These are phyloP conservation scores for Penicillium italicum DNA, from an alignment of 2,329 filamentous ascomycete species.

Conservation along the genomic window DNA sequence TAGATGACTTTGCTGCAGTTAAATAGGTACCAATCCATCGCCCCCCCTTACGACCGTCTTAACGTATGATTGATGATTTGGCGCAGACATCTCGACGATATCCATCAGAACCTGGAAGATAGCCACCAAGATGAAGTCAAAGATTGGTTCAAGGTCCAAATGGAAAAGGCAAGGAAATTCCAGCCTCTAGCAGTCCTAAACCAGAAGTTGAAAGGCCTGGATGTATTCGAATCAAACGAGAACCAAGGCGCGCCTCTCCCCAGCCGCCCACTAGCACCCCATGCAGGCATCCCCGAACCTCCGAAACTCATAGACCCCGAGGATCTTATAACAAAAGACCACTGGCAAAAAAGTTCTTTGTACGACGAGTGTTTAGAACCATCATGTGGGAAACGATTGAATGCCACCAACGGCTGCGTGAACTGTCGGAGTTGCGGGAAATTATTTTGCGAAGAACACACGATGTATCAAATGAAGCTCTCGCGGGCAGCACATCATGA, in stretches of 20 bases:
- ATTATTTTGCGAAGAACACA: constrained; percentile 94
- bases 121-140: constrained; percentile 91
- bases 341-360: constrained; percentile 78
- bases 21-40: constrained; percentile 60
- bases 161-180: constrained; percentile 87
- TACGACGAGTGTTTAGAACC: constrained; percentile 85
- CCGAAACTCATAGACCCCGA: constrained; percentile 66
- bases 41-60: not conserved
- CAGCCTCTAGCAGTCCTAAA: constrained; percentile 88
- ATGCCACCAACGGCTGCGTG: constrained; percentile 74
- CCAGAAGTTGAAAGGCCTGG: constrained; percentile 86
- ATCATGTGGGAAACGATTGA: constrained; percentile 74
- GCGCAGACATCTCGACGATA: constrained; percentile 74
- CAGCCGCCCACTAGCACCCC: constrained; percentile 30
- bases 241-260: constrained; percentile 46
- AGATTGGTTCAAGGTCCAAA: constrained; percentile 94
- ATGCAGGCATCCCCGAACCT: constrained; percentile 32
- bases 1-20: constrained; percentile 88
- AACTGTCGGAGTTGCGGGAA: constrained; percentile 93
- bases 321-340: constrained; percentile 77
- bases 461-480: constrained; percentile 99
- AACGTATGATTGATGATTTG: constrained; percentile 22
- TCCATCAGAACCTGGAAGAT: constrained; percentile 82
- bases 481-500: constrained; percentile 86
- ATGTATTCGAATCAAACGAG: constrained; percentile 92